Base-by-base conservation (phyloP, 805 yeast species). In the Lipomyces spencermartinsiae region DNA sequence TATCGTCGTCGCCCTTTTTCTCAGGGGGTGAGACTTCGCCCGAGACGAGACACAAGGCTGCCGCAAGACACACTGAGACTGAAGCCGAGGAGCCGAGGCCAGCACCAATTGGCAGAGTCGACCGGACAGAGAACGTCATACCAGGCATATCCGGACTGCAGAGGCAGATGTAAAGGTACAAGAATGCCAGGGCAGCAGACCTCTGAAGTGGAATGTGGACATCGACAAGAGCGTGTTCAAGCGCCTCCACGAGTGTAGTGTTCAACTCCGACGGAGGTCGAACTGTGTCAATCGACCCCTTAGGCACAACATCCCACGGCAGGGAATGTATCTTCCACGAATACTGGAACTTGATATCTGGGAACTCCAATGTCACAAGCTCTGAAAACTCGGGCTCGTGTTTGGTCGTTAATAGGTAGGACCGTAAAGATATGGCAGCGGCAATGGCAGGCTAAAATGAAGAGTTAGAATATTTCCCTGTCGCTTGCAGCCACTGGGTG, bases 11-110 rank as follows among this genome's bases (percentile, higher is more conserved):
- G 9, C 37, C 16, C 14, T 55, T 59, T 31, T 12, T 19, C 6
- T 49, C 65, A 22, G 74, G 71, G 19, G 64, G 55, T 4, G 63
- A 8, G 31, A 61, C 66, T 12, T 53, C 64, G 46, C 68, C 72
- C 8, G 71, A 55, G 10, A 69, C 61, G 10, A 69, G 49, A 43
- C 67, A 61, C 33, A 68, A 25, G 12, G 70, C 96, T 16, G 94
- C 81, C 0, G 97, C 85, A 49, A 95, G 76, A 75, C 95, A 89
- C 2, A 95, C 98, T 0, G 96, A 86, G 19, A 92, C 85, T 1
- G 97, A 88, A 0, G 98, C 98, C 58, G 97, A 91, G 0, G 97
- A 91, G 0, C 99, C 99, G 59, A 95, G 83, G 0, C 99, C 99
- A 0, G 99, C 98, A 53, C 99, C 98, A 60, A 94, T 89, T 0